These are phyloP conservation scores for Nigrospora sphaerica DNA, from an alignment of 2,329 filamentous ascomycete genomes.

Conservation along the genomic window DNA sequence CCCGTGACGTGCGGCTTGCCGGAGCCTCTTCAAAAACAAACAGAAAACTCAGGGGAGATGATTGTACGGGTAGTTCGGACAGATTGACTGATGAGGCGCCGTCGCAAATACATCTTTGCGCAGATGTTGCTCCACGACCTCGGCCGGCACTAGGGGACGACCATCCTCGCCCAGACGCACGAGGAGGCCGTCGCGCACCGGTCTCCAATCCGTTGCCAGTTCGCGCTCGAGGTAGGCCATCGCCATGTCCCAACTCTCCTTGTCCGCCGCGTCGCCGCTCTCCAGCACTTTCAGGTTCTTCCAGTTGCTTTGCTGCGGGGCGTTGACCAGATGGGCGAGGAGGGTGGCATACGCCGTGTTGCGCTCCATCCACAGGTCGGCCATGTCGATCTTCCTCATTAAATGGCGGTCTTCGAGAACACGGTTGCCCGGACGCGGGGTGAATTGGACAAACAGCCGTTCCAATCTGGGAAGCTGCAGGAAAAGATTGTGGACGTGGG, in stretches of 20 bases:
- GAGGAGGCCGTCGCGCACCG: not conserved
- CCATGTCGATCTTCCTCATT: slow-evolving; percentile 30
- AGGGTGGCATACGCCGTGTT: slow-evolving; percentile 42
- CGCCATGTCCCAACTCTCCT: slow-evolving; percentile 37
- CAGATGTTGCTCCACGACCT: not conserved
- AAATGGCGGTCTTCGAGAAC: slow-evolving; percentile 27
- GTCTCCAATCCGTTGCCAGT: not conserved
- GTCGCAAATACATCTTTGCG: too few species aligned
- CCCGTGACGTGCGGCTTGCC: too few species aligned
- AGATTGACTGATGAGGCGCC: too few species aligned
- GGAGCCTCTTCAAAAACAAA: too few species aligned
- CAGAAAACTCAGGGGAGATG: too few species aligned
- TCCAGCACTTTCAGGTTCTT: slow-evolving; percentile 38
- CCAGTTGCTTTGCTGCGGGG: slow-evolving; percentile 26
- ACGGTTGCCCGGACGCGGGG: slow-evolving; percentile 24
- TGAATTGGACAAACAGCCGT: slow-evolving; percentile 45
- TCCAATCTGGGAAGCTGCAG: slow-evolving; percentile 41
- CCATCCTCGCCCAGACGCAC: not conserved
- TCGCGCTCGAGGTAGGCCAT: not conserved
- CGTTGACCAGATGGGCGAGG: slow-evolving; percentile 26
- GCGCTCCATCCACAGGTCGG: slow-evolving; percentile 47
- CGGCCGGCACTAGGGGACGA: not conserved
- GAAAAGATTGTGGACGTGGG: slow-evolving; percentile 48
- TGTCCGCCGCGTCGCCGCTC: slow-evolving; percentile 38
- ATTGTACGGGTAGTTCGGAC: too few species aligned